A percentile compares a stretch with the other conserved stretches of the same genome.
Evolutionary conservation across 768 basidiomycete genomes (phyloP).

Genomic region (Kwoniella botswanensis): DNA sequence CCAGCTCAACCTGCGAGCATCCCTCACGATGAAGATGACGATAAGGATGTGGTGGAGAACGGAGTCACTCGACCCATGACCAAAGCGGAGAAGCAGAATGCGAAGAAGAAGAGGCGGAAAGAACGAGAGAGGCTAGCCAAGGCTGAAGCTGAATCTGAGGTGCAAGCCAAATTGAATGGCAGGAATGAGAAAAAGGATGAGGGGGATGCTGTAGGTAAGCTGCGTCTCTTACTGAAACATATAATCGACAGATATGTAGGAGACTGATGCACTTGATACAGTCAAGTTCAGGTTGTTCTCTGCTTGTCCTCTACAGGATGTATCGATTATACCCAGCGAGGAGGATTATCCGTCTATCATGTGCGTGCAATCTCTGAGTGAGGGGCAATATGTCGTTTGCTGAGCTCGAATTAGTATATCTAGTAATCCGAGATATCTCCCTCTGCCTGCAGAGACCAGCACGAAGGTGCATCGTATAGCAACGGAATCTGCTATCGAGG

Average conservation of each 20-base stretch:
- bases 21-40: background rate
- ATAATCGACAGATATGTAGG: background rate
- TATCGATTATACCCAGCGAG: background rate
- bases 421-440: slow-evolving; percentile 18
- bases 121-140: slow-evolving; percentile 25
- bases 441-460: background rate
- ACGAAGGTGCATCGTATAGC: slow-evolving; percentile 1
- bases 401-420: background rate
- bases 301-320: slow-evolving; percentile 19
- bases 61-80: slow-evolving; percentile 28
- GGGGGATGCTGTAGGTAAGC: background rate
- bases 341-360: slow-evolving; percentile 2
- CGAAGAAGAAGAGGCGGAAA: slow-evolving; percentile 34
- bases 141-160: slow-evolving; percentile 2
- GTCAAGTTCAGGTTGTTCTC: slow-evolving; percentile 25
- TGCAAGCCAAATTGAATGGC: background rate
- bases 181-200: background rate
- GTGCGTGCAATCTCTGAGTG: background rate
- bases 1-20: background rate
- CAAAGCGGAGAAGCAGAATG: slow-evolving; percentile 39
- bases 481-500: slow-evolving; percentile 5
- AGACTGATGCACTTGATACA: background rate
- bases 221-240: background rate
- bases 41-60: slow-evolving; percentile 7
- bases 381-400: no score